phyloP scores from a whole-genome alignment of 2,329 filamentous ascomycete species.

The Paecilomyces dactylethromorphus region DNA sequence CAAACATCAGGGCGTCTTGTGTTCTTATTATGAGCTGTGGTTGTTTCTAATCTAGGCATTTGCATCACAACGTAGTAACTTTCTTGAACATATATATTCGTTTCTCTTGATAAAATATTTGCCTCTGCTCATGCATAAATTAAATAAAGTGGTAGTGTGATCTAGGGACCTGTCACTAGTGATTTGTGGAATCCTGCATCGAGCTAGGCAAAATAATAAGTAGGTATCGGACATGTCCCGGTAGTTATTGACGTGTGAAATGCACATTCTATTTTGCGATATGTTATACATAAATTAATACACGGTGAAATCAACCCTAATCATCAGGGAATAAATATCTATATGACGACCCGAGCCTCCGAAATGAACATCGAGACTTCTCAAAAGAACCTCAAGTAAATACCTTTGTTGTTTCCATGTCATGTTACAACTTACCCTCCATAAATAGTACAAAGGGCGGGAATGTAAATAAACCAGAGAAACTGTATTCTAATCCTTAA shows the following conservation, averaged over 20 bases:
- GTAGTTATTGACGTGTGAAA: neutral
- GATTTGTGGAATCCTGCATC: no score
- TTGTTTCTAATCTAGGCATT: neutral
- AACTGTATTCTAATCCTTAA: slow-evolving; percentile 51
- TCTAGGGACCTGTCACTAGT: no score
- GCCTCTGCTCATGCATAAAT: neutral
- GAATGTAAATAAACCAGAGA: neutral
- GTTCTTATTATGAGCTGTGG: neutral
- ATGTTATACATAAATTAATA: neutral
- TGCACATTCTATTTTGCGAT: neutral
- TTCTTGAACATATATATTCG: neutral
- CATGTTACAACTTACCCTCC: neutral
- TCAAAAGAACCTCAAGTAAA: neutral
- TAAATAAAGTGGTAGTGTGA: no score
- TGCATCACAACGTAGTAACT: neutral
- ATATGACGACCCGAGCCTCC: neutral
- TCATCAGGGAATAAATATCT: neutral
- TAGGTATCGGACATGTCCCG: no score
- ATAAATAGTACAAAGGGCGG: neutral
- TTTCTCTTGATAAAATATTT: neutral
- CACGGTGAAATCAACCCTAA: neutral
- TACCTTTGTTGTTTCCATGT: neutral
- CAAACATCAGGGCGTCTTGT: neutral
- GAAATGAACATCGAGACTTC: neutral
- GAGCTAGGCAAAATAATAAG: no score